Percentiles rank a stretch among this genome's conserved stretches.
These are phyloP conservation scores for Adenanthera pavonina DNA, from an alignment of 306 rosid genomes.

Conservation along the genomic window DNA sequence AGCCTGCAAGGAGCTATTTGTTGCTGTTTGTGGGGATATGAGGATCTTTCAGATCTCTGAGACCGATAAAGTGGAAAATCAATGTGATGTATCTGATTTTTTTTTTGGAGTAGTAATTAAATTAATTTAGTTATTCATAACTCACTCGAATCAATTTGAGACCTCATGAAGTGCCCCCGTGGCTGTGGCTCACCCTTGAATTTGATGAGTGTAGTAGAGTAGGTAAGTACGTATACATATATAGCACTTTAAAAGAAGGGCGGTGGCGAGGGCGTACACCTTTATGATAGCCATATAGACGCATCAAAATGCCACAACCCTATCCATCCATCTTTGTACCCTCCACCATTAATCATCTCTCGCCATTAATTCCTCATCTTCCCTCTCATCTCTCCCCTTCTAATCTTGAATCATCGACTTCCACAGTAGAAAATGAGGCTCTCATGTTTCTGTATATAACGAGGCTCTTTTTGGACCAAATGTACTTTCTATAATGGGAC, in stretches of 20 bases:
- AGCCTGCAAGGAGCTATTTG: slow-evolving; percentile 67
- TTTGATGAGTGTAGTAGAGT: background rate
- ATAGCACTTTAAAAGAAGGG: background rate
- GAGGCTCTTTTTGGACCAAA: no score
- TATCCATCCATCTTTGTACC: background rate
- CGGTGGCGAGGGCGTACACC: background rate
- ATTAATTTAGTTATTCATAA: background rate
- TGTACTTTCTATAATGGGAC: background rate
- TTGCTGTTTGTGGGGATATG: slow-evolving; percentile 67
- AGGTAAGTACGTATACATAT: background rate
- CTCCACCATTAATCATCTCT: background rate
- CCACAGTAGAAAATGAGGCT: no score
- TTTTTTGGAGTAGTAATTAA: background rate
- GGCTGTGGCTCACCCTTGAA: no score
- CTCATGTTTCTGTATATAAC: no score
- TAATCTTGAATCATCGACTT: no score
- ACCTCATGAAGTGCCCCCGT: background rate
- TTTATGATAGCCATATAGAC: background rate
- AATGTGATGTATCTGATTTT: slow-evolving; percentile 43
- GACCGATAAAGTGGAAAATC: slow-evolving; percentile 55
- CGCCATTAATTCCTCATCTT: no score
- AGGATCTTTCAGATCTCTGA: slow-evolving; percentile 56
- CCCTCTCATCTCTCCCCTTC: no score
- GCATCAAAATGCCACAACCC: background rate
- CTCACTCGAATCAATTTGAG: background rate